phyloP scores from a whole-genome alignment of 257 asterid genomes.

The Nicotiana otophora region DNA sequence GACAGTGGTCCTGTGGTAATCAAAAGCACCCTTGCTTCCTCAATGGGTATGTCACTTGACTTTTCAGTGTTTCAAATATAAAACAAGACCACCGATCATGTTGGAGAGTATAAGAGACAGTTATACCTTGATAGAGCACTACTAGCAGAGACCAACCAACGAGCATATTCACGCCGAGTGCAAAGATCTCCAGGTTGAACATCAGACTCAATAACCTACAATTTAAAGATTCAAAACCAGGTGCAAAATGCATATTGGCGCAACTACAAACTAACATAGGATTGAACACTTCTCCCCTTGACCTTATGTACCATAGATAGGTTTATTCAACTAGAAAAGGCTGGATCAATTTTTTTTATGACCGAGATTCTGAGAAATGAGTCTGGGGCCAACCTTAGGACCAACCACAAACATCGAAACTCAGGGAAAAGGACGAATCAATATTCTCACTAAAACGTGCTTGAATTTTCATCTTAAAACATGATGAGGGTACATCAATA shows the following conservation, averaged over 20 bases:
- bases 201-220: slow-evolving; percentile 83
- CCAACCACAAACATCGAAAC: too few species aligned
- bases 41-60: not conserved
- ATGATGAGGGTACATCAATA: not conserved
- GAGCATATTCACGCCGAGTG: slow-evolving; percentile 96
- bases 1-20: slow-evolving; percentile 52
- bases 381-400: too few species aligned
- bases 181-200: slow-evolving; percentile 94
- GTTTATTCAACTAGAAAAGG: not conserved
- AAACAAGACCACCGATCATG: not conserved
- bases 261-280: slow-evolving; percentile 1
- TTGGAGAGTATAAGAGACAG: slow-evolving; percentile 6
- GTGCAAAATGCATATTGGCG: not conserved
- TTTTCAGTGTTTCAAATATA: not conserved
- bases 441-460: not conserved
- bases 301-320: not conserved
- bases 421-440: not conserved
- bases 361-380: too few species aligned
- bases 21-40: not conserved
- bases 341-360: not conserved
- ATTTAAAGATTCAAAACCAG: slow-evolving; percentile 9
- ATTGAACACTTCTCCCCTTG: not conserved
- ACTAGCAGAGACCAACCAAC: slow-evolving; percentile 94
- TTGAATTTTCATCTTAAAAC: not conserved
- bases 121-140: slow-evolving; percentile 79